A percentile compares a stretch with the other conserved stretches of the same genome.
These are phyloP conservation scores for Ceratobasidium sp. DNA, from an alignment of 1,284 basidiomycete genomes.

Conservation along the genomic window DNA sequence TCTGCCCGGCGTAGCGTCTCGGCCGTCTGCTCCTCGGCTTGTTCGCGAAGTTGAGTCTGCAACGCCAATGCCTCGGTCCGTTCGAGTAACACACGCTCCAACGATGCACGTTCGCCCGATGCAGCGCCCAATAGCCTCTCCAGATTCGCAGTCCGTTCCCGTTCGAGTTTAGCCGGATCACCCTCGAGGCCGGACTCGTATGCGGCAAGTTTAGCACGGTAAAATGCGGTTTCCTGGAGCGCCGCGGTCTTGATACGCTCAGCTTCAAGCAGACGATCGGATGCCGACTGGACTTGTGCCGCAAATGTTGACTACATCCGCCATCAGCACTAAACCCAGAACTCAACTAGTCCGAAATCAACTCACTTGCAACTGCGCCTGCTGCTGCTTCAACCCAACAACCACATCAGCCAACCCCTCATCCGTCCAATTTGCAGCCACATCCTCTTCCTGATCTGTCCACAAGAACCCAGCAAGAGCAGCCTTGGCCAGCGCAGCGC, in stretches of 20 bases:
- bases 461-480: constrained; percentile 85
- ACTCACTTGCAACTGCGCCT: constrained; percentile 87
- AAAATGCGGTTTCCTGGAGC: constrained; percentile 95
- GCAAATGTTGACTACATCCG: constrained; percentile 71
- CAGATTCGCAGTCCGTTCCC: constrained; percentile 82
- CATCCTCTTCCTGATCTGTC: constrained; percentile 65
- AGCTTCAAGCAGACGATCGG: constrained; percentile 83
- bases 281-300: constrained; percentile 80
- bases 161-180: constrained; percentile 81
- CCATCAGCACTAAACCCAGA: background rate
- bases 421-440: constrained; percentile 57
- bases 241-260: constrained; percentile 85
- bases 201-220: constrained; percentile 92
- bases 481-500: constrained; percentile 82
- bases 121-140: constrained; percentile 81
- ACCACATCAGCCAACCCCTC: constrained; percentile 75
- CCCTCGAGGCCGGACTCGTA: constrained; percentile 78
- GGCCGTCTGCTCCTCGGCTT: constrained; percentile 83
- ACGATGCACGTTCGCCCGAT: constrained; percentile 74
- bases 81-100: constrained; percentile 79
- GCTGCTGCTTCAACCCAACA: constrained; percentile 89
- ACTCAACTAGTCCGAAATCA: constrained; percentile 42
- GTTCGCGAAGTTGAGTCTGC: constrained; percentile 81
- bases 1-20: constrained; percentile 88
- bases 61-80: constrained; percentile 78